These are phyloP conservation scores for Physcomitrellopsis africana DNA, from an alignment of 225 moss, liverwort and hornwort genomes.

Conservation along the genomic window DNA sequence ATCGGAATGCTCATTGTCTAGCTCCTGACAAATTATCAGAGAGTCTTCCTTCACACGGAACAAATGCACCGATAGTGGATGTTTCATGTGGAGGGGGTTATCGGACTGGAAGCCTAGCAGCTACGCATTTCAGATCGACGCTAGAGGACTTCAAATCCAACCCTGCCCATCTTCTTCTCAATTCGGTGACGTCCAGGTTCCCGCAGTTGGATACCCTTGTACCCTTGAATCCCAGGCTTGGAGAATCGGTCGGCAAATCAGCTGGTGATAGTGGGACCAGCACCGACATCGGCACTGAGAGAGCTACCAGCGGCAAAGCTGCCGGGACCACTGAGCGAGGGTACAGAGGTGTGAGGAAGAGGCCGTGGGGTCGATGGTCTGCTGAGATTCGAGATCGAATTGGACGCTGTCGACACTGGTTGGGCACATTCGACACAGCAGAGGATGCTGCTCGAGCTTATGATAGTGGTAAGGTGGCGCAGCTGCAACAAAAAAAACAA, in stretches of 20 bases:
- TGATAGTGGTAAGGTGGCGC: constrained; percentile 51
- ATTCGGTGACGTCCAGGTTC: not conserved
- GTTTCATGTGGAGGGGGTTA: not conserved
- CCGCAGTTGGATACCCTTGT: constrained; percentile 2
- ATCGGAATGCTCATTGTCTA: not conserved
- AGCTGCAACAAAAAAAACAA: no score
- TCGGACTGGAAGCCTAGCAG: not conserved
- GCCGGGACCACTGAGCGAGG: constrained; percentile 46
- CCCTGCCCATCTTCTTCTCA: constrained; percentile 16
- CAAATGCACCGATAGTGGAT: not conserved
- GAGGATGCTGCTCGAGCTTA: constrained; percentile 96
- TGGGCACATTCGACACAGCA: constrained; percentile 95
- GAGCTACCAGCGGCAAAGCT: constrained; percentile 43
- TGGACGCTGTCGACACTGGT: constrained; percentile 90
- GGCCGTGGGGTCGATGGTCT: constrained; percentile 98
- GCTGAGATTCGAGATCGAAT: constrained; percentile 97
- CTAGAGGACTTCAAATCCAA: constrained; percentile 25
- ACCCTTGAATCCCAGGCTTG: not conserved
- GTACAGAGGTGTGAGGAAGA: constrained; percentile 87
- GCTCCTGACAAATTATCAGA: not conserved
- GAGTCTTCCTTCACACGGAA: not conserved
- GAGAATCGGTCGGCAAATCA: not conserved
- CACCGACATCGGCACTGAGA: constrained; percentile 9
- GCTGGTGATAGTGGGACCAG: not conserved
- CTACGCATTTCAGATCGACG: constrained; percentile 29